These are phyloP conservation scores for Candida qinlingensis DNA, from an alignment of 805 yeast species.

Conservation along the genomic window DNA sequence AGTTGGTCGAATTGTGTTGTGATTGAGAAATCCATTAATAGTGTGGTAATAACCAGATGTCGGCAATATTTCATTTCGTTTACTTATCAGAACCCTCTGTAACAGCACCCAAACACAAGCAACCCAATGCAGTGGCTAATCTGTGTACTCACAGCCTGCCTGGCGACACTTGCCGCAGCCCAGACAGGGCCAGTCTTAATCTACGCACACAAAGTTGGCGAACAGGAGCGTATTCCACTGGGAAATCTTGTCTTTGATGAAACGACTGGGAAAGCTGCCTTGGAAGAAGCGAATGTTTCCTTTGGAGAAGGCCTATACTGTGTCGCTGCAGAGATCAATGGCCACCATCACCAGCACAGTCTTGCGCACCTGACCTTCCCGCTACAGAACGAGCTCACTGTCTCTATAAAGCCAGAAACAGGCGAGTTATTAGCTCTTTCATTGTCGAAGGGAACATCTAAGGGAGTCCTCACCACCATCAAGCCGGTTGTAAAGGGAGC, in stretches of 20 bases:
- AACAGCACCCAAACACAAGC: background rate
- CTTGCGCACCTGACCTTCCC: slow-evolving; percentile 16
- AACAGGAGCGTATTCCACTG: background rate
- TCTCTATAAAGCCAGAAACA: slow-evolving; percentile 13
- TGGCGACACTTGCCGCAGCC: background rate
- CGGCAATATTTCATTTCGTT: background rate
- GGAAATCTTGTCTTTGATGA: slow-evolving; percentile 1
- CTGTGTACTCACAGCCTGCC: background rate
- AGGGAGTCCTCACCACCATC: slow-evolving; percentile 12
- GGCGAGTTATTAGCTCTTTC: slow-evolving; percentile 18
- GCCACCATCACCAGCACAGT: slow-evolving; percentile 14
- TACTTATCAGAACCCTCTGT: background rate
- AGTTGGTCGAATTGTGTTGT: background rate
- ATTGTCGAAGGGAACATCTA: slow-evolving; percentile 4
- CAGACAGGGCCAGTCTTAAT: background rate
- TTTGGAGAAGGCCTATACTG: slow-evolving; percentile 16
- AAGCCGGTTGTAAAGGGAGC: slow-evolving; percentile 3
- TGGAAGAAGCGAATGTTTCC: background rate
- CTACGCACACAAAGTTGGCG: slow-evolving; percentile 3
- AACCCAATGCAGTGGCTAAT: background rate
- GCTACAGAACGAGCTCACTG: slow-evolving; percentile 12
- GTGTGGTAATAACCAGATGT: too few relatives aligned
- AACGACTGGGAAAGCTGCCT: slow-evolving; percentile 1
- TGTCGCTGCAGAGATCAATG: slow-evolving; percentile 17
- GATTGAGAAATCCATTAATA: too few relatives aligned